Conservation (phyloP, 768 basidiomycete species). For the Galerina sulciceps region DNA sequence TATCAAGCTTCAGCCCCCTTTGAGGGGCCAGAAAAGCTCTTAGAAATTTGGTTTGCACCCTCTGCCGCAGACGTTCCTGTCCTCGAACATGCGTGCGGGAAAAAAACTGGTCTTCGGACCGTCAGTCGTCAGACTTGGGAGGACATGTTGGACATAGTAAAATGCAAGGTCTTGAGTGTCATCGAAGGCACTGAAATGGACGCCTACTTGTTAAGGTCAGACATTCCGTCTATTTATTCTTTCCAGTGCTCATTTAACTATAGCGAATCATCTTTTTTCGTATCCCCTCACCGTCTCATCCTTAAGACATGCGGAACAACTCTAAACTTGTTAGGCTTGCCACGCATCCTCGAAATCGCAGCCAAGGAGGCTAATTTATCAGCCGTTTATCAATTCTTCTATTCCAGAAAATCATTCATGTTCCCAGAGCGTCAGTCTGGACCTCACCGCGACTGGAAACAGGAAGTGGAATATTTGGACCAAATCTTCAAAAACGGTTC, state of each 20-base stretch:
- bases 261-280: conserved; percentile 97
- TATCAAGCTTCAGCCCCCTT: conserved; percentile 60
- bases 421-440: conserved; percentile 95
- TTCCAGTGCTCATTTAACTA: conserved; percentile 6
- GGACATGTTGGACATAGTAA: conserved; percentile 95
- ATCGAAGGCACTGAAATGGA: conserved; percentile 90
- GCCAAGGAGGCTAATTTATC: conserved; percentile 64
- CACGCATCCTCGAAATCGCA: conserved; percentile 94
- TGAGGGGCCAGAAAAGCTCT: conserved; percentile 93
- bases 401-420: conserved; percentile 99
- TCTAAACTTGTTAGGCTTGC: conserved; percentile 93
- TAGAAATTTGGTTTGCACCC: conserved; percentile 97
- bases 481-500: conserved; percentile 86
- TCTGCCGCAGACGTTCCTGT: conserved; percentile 63
- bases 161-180: conserved; percentile 93
- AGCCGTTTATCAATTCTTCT: conserved; percentile 90
- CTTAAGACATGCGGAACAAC: conserved; percentile 99
- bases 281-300: conserved; percentile 93
- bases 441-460: conserved; percentile 92
- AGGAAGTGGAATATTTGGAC: conserved; percentile 92
- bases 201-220: conserved; percentile 92
- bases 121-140: conserved; percentile 86
- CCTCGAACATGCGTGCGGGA: conserved; percentile 37
- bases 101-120: conserved; percentile 73
- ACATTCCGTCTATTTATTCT: conserved; percentile 25